Conservation (phyloP, 2,329 filamentous ascomycete genomes). For the Fusarium sp. region DNA sequence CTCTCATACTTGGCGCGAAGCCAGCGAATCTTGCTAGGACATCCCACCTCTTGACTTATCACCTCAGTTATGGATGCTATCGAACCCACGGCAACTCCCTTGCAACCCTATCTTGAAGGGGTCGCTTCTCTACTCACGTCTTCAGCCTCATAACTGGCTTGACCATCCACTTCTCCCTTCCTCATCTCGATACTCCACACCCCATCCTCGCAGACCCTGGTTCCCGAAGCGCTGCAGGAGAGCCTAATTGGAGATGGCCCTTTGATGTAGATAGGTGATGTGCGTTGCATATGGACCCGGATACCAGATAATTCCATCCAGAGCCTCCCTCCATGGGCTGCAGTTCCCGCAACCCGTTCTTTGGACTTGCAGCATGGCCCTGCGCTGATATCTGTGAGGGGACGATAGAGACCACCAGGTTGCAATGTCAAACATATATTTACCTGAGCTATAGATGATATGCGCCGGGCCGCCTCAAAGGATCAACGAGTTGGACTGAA, state of each 20-base stretch:
- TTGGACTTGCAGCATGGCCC: slow-evolving; percentile 11
- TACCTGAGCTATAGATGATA: slow-evolving; percentile 13
- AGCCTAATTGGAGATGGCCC: slow-evolving; percentile 38
- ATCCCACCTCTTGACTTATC: slow-evolving; percentile 1
- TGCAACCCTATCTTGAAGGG: slow-evolving; percentile 20
- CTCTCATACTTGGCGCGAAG: slow-evolving; percentile 3
- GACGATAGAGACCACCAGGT: background rate
- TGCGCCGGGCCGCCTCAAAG: slow-evolving; percentile 25
- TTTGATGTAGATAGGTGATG: slow-evolving; percentile 25
- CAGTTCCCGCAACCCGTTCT: slow-evolving; percentile 22
- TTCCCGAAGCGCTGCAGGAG: slow-evolving; percentile 30
- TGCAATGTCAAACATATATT: slow-evolving; percentile 12
- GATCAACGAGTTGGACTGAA: background rate
- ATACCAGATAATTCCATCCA: slow-evolving; percentile 15
- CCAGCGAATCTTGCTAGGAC: background rate
- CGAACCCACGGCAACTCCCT: slow-evolving; percentile 2
- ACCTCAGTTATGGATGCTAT: slow-evolving; percentile 9
- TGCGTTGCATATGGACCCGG: slow-evolving; percentile 33
- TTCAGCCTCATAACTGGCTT: slow-evolving; percentile 34
- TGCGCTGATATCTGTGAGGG: background rate
- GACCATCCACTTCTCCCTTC: slow-evolving; percentile 8
- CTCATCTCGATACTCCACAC: slow-evolving; percentile 27
- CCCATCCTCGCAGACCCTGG: slow-evolving; percentile 7
- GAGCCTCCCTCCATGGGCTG: slow-evolving; percentile 19
- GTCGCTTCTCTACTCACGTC: slow-evolving; percentile 13